phyloP scores from a whole-genome alignment of 2,329 filamentous ascomycete genomes.

The Xylaria hypoxylon region DNA sequence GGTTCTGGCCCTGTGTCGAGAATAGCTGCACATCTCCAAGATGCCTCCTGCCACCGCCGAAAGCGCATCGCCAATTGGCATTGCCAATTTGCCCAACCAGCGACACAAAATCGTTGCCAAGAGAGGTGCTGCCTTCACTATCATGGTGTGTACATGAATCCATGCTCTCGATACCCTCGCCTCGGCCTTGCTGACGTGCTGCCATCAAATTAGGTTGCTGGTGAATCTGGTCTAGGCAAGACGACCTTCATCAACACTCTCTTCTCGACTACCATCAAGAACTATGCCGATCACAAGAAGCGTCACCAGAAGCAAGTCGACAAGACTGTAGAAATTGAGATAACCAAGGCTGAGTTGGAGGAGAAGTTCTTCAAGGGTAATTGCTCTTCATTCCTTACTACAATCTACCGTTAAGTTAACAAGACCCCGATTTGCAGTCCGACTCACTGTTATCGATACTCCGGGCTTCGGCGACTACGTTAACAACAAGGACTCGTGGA shows the following conservation, averaged over 20 bases:
- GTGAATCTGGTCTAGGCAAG: conserved; percentile 98
- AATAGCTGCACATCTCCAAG: conserved; percentile 46
- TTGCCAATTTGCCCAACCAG: conserved; percentile 80
- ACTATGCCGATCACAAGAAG: conserved; percentile 99
- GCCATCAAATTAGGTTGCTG: conserved; percentile 77
- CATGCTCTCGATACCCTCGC: background rate
- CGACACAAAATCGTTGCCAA: conserved; percentile 80
- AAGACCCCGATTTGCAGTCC: conserved; percentile 69
- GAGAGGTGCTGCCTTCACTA: conserved; percentile 97
- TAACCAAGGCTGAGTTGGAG: conserved; percentile 99
- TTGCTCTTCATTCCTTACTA: conserved; percentile 3
- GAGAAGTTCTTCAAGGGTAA: conserved; percentile 99
- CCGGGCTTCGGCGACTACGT: conserved; percentile 99
- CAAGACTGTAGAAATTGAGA: conserved; percentile 99
- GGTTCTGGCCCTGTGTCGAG: conserved; percentile 35
- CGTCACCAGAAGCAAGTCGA: conserved; percentile 99
- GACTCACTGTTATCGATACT: conserved; percentile 98
- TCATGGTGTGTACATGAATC: conserved; percentile 79
- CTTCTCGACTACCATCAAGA: conserved; percentile 99
- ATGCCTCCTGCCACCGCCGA: conserved; percentile 62
- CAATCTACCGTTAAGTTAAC: conserved; percentile 27
- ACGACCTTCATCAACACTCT: conserved; percentile 99
- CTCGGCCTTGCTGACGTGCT: conserved; percentile 13
- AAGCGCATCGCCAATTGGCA: conserved; percentile 65
- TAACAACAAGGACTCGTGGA: conserved; percentile 99